A percentile compares a stretch with the other conserved stretches of the same genome.
Conservation (phyloP, 2,329 filamentous ascomycete genomes). For the Sporothrix pallida region DNA sequence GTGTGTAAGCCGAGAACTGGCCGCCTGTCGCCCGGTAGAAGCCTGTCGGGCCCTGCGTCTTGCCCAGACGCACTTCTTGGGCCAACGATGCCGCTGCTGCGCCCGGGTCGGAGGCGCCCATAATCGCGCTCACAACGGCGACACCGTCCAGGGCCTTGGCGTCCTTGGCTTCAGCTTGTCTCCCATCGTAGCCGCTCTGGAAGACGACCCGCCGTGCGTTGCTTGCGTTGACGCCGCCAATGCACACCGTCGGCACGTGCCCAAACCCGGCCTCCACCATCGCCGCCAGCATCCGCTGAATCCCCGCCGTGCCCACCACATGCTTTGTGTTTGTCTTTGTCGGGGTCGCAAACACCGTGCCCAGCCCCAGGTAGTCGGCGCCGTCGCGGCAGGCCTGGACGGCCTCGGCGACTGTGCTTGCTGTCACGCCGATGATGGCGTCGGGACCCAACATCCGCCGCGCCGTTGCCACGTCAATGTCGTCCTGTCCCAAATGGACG, state of each 20-base stretch:
- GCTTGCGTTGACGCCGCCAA: conserved; percentile 81
- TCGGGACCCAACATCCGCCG: conserved; percentile 73
- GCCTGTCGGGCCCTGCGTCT: conserved; percentile 26
- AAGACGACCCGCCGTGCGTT: conserved; percentile 78
- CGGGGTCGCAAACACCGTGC: conserved; percentile 83
- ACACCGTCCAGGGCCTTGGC: conserved; percentile 70
- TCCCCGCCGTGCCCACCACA: conserved; percentile 75
- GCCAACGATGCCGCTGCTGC: conserved; percentile 65
- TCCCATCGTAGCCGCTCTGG: conserved; percentile 57
- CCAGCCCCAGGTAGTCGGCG: conserved; percentile 91
- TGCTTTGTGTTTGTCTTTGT: conserved; percentile 75
- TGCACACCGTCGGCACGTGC: conserved; percentile 73
- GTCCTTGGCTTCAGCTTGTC: not conserved
- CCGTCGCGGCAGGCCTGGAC: conserved; percentile 71
- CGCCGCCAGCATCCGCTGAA: conserved; percentile 67
- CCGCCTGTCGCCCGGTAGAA: conserved; percentile 25
- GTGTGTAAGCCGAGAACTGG: not conserved
- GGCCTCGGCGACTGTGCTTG: conserved; percentile 76
- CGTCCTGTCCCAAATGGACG: conserved; percentile 93
- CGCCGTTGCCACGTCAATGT: conserved; percentile 68
- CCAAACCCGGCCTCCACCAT: conserved; percentile 58
- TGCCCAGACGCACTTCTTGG: conserved; percentile 54
- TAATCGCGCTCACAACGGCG: conserved; percentile 87
- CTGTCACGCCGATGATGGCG: conserved; percentile 87
- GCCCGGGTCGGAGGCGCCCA: conserved; percentile 72